Evolutionary conservation across 2,329 filamentous ascomycete species (phyloP).

Genomic region (Lachnellula willkommii): DNA sequence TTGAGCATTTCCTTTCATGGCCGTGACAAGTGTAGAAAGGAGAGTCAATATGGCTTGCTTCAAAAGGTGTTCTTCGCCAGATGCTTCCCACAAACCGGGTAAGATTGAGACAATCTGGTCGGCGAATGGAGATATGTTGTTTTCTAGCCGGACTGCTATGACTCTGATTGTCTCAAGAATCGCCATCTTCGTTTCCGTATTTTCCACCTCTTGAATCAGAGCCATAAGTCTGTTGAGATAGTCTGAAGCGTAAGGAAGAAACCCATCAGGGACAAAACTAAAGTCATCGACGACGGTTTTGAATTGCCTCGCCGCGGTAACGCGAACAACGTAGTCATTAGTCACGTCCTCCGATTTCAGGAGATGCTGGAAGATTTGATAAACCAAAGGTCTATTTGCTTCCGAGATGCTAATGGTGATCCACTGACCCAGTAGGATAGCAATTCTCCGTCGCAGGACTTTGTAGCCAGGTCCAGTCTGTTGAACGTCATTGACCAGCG

Average conservation of each 20-base stretch:
- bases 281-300: slow-evolving; percentile 78
- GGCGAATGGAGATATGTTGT: slow-evolving; percentile 61
- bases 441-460: slow-evolving; percentile 78
- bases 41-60: slow-evolving; percentile 90
- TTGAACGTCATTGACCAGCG: slow-evolving; percentile 74
- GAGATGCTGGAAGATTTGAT: slow-evolving; percentile 84
- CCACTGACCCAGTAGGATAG: slow-evolving; percentile 88
- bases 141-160: slow-evolving; percentile 75
- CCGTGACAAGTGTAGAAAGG: slow-evolving; percentile 75
- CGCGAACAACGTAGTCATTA: slow-evolving; percentile 87
- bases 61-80: slow-evolving; percentile 76
- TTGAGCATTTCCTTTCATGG: slow-evolving; percentile 72
- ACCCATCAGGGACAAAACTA: slow-evolving; percentile 68
- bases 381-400: slow-evolving; percentile 66
- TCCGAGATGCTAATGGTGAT: slow-evolving; percentile 69
- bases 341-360: slow-evolving; percentile 68
- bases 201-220: slow-evolving; percentile 72
- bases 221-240: slow-evolving; percentile 68
- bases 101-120: slow-evolving; percentile 78
- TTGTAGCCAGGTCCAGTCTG: slow-evolving; percentile 58
- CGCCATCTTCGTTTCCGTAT: slow-evolving; percentile 84
- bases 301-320: slow-evolving; percentile 84
- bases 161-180: slow-evolving; percentile 81
- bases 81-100: slow-evolving; percentile 77
- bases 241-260: slow-evolving; percentile 70